phyloP scores from a whole-genome alignment of 2,329 filamentous ascomycete genomes.

The Aspergillus bombycis region DNA sequence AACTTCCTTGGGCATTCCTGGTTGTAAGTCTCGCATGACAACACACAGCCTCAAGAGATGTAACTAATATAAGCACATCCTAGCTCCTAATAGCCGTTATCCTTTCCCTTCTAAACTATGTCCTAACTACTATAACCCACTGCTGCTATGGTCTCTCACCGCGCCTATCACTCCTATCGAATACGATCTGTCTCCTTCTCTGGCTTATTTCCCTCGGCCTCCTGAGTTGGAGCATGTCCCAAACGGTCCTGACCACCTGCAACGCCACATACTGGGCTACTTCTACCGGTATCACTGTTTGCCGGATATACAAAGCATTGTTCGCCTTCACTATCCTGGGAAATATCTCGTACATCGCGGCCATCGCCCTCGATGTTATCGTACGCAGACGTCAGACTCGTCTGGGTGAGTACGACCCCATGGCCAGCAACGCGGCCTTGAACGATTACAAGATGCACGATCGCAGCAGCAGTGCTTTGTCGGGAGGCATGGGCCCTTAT shows the following conservation, averaged over 20 bases:
- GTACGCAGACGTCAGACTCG: slow-evolving; percentile 49
- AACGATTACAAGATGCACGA: slow-evolving; percentile 43
- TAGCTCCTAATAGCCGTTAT: slow-evolving; percentile 57
- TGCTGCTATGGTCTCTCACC: slow-evolving; percentile 57
- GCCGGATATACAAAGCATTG: slow-evolving; percentile 62
- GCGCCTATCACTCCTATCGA: slow-evolving; percentile 54
- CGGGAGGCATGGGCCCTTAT: slow-evolving; percentile 16
- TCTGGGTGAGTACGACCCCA: slow-evolving; percentile 53
- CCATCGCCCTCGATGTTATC: slow-evolving; percentile 55
- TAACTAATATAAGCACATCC: not conserved
- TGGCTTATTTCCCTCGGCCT: slow-evolving; percentile 58
- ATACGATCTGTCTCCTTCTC: slow-evolving; percentile 52
- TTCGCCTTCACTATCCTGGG: slow-evolving; percentile 59
- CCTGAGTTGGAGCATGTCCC: slow-evolving; percentile 57
- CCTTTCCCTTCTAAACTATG: slow-evolving; percentile 54
- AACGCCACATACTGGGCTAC: slow-evolving; percentile 56
- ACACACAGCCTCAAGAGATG: slow-evolving; percentile 4
- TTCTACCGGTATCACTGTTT: slow-evolving; percentile 58
- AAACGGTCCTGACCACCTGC: slow-evolving; percentile 58
- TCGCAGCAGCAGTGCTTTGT: slow-evolving; percentile 23
- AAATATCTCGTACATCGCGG: slow-evolving; percentile 49
- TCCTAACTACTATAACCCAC: slow-evolving; percentile 55
- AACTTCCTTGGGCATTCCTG: slow-evolving; percentile 63
- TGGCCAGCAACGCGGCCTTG: slow-evolving; percentile 37
- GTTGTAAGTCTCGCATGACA: slow-evolving; percentile 48